These are phyloP conservation scores for Labyrinthula sp. DNA, from an alignment of 352 stramenopile genomes.

Conservation along the genomic window DNA sequence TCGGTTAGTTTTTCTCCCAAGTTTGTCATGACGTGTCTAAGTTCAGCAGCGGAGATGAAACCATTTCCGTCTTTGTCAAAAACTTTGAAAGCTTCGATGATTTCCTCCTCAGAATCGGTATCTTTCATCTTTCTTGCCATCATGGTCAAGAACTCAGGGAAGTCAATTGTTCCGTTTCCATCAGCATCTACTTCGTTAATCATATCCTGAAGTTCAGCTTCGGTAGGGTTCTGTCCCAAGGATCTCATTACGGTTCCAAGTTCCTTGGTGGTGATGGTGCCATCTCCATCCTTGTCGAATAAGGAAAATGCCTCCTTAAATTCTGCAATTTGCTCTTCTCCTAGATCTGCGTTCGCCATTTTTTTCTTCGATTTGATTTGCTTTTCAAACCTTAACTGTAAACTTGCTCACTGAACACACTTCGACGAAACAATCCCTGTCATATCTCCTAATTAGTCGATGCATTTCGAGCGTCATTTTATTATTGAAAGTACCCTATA, in stretches of 20 bases:
- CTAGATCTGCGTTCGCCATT: too few relatives aligned
- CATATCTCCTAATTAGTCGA: too few relatives aligned
- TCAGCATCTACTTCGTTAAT: conserved; percentile 98
- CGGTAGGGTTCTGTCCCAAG: conserved; percentile 88
- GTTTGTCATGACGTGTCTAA: conserved; percentile 97
- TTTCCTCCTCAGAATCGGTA: conserved; percentile 92
- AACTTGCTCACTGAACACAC: too few relatives aligned
- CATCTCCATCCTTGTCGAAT: conserved; percentile 95
- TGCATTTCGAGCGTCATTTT: too few relatives aligned
- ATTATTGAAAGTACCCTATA: too few relatives aligned
- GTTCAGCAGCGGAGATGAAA: conserved; percentile 89
- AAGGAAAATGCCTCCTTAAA: conserved; percentile 99
- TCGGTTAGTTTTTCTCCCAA: conserved; percentile 92
- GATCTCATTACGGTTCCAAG: conserved; percentile 93
- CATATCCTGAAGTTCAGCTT: conserved; percentile 93
- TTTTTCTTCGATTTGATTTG: too few relatives aligned
- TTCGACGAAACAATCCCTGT: too few relatives aligned
- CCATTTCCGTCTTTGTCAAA: conserved; percentile 96
- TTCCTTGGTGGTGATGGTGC: conserved; percentile 97
- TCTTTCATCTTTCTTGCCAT: conserved; percentile 99
- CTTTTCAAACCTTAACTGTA: too few relatives aligned
- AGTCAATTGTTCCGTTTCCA: conserved; percentile 97
- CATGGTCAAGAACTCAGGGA: conserved; percentile 97
- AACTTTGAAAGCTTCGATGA: conserved; percentile 87
- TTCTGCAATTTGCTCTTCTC: conserved; percentile 97